Conservation (phyloP, 202 grass and related monocot genomes). For the Schoenoplectus triqueter region DNA sequence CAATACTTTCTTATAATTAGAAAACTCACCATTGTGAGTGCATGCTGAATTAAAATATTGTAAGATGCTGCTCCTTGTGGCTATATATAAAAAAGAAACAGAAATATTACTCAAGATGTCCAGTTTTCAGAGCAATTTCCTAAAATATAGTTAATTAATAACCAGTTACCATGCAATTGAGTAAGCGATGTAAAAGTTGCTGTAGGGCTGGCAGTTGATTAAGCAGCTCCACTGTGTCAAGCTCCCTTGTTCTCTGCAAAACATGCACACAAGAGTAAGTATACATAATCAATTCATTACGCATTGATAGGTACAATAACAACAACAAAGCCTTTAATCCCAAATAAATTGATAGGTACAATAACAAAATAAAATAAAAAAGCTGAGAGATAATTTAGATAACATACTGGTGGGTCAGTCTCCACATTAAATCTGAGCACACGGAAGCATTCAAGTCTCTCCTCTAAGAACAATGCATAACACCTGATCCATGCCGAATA, state of each 20-base stretch:
- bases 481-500: slow-evolving; percentile 88
- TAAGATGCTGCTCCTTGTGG: slow-evolving; percentile 83
- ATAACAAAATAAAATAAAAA: slow-evolving; percentile 12
- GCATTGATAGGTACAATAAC: not conserved
- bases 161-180: slow-evolving; percentile 76
- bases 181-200: slow-evolving; percentile 74
- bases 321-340: too few species aligned
- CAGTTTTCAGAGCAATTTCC: slow-evolving; percentile 24
- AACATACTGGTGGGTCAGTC: slow-evolving; percentile 65
- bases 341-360: slow-evolving; percentile 1
- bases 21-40: slow-evolving; percentile 78
- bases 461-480: slow-evolving; percentile 93
- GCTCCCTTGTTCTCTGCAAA: slow-evolving; percentile 64
- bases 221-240: slow-evolving; percentile 68
- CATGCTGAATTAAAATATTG: slow-evolving; percentile 86
- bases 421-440: slow-evolving; percentile 84
- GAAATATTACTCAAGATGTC: slow-evolving; percentile 37
- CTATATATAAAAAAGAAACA: slow-evolving; percentile 45
- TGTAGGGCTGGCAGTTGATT: slow-evolving; percentile 76
- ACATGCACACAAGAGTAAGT: slow-evolving; percentile 20
- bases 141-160: slow-evolving; percentile 23
- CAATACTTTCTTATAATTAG: not conserved
- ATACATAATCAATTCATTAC: not conserved
- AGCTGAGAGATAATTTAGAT: slow-evolving; percentile 31
- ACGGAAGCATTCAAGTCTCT: slow-evolving; percentile 79